Evolutionary conservation across 2,329 filamentous ascomycete genomes (phyloP).

Genomic region (Ophiognomonia clavigignenti-juglandacearum): DNA sequence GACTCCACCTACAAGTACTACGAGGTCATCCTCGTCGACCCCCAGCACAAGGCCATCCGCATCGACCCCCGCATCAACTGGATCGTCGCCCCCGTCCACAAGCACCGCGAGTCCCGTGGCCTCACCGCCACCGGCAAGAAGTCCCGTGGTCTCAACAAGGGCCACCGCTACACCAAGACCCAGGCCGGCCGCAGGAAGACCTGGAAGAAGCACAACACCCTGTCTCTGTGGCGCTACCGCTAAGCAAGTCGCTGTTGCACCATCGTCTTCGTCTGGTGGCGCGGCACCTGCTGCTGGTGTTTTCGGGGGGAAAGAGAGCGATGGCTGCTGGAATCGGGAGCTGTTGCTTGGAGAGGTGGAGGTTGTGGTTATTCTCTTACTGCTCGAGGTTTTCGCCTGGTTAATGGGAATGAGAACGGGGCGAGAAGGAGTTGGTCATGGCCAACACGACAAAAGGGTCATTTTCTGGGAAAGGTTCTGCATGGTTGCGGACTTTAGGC

Average conservation of each 20-base stretch:
- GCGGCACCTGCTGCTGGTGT: neutral
- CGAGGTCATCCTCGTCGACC: slow-evolving; percentile 99
- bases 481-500: slow-evolving; percentile 17
- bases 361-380: slow-evolving; percentile 11
- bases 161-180: slow-evolving; percentile 99
- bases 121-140: slow-evolving; percentile 99
- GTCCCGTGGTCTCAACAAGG: slow-evolving; percentile 98
- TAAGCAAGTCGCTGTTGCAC: slow-evolving; percentile 43
- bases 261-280: too few relatives aligned
- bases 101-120: slow-evolving; percentile 98
- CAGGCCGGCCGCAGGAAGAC: slow-evolving; percentile 96
- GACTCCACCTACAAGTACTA: slow-evolving; percentile 99
- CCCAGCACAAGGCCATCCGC: slow-evolving; percentile 99
- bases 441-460: slow-evolving; percentile 12
- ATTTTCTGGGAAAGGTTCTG: slow-evolving; percentile 13
- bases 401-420: slow-evolving; percentile 8
- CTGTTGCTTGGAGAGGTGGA: slow-evolving; percentile 3
- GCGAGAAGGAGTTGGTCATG: slow-evolving; percentile 8
- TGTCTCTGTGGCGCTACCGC: slow-evolving; percentile 97
- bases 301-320: too few relatives aligned
- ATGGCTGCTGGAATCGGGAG: neutral
- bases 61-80: slow-evolving; percentile 99
- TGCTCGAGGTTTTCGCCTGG: slow-evolving; percentile 8
- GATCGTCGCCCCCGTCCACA: slow-evolving; percentile 99
- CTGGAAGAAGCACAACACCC: slow-evolving; percentile 99